Evolutionary conservation across 2,329 filamentous ascomycete species (phyloP), one percentile per base, ranked within the genome.

Genomic region (Fusarium globosum): DNA sequence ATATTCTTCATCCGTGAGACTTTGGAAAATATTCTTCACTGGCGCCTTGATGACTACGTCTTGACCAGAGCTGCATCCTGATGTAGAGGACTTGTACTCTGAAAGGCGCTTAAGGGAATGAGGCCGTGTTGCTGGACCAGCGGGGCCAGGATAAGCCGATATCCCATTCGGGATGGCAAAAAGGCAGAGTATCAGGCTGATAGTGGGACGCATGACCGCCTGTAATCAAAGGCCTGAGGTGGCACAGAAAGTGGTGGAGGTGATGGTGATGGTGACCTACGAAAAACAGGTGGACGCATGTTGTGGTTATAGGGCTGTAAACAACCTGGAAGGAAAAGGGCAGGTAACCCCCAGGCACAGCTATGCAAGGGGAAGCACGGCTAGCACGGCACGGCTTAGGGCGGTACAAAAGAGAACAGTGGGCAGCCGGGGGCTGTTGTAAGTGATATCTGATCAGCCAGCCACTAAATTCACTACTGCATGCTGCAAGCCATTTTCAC

Each of bases 1-100:
- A 46, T 73, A 73, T 30, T 73, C 70, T 13, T 43, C 23, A 6
- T 62, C 67, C 7, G 70, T 71, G 4, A 73, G 67, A n/a, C 62
- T 68, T 9, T 73, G 67, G 13, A 73, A 73, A 3, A 73, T 53
- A 1, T 73, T 73, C 7, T 61, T 62, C 5, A 45, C 45, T 4
- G 66, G 66, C 6, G 71, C 70, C 14, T 49, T 52, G n/a, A 73
- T 39, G 6, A 2, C 0, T 20, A 35, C 33, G 2, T 73, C 61
- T 20, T 67, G 16, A 7, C 20, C 35, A 4, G 53, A 48, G 36
- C 12, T 35, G 6, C 71, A 73, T n/a, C 20, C 42, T 7, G 36
- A 23, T 20, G 28, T 0, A 2, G 52, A 20, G 7, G 48, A 20
- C 10, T 55, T 14, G 42, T 36, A 43, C 6, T 48, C 59, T 18